These are phyloP conservation scores for Epichloe scottii DNA, from an alignment of 2,329 filamentous ascomycete genomes.

Conservation along the genomic window DNA sequence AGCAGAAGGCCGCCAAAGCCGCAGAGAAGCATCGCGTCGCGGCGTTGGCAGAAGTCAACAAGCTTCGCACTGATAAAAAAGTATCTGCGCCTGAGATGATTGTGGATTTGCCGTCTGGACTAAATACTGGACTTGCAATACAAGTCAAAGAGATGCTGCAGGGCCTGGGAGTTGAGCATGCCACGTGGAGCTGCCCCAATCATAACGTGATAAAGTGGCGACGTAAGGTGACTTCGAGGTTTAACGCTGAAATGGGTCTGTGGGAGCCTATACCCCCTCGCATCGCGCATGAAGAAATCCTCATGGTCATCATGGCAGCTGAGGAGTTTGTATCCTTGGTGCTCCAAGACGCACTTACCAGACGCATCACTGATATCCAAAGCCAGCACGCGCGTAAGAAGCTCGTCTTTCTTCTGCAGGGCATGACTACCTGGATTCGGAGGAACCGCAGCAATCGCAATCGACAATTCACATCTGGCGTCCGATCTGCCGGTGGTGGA, in stretches of 20 bases:
- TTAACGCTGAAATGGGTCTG: slow-evolving; percentile 44
- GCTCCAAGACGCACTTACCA: slow-evolving; percentile 38
- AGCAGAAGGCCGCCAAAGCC: slow-evolving; percentile 47
- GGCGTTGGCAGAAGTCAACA: slow-evolving; percentile 62
- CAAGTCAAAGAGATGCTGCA: slow-evolving; percentile 38
- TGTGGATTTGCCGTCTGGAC: slow-evolving; percentile 48
- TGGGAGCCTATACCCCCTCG: slow-evolving; percentile 51
- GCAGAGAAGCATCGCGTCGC: slow-evolving; percentile 51
- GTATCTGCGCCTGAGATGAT: slow-evolving; percentile 67
- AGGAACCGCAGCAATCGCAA: slow-evolving; percentile 58
- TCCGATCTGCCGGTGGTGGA: slow-evolving; percentile 32
- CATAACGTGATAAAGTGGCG: slow-evolving; percentile 53
- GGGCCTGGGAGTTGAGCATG: slow-evolving; percentile 34
- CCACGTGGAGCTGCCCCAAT: slow-evolving; percentile 31
- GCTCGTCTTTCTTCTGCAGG: slow-evolving; percentile 61
- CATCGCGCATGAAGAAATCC: slow-evolving; percentile 45
- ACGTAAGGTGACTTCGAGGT: slow-evolving; percentile 51
- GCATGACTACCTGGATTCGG: slow-evolving; percentile 50
- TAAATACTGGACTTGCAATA: slow-evolving; percentile 34
- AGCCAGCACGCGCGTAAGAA: slow-evolving; percentile 37
- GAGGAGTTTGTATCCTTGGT: slow-evolving; percentile 53
- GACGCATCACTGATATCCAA: slow-evolving; percentile 45
- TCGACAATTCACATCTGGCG: slow-evolving; percentile 52
- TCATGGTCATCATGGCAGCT: slow-evolving; percentile 48
- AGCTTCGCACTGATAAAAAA: slow-evolving; percentile 60